Evolutionary conservation across 164 flowering plant genomes (phyloP), one percentile per base, ranked within the genome.

Genomic region (Amborella trichopoda): DNA sequence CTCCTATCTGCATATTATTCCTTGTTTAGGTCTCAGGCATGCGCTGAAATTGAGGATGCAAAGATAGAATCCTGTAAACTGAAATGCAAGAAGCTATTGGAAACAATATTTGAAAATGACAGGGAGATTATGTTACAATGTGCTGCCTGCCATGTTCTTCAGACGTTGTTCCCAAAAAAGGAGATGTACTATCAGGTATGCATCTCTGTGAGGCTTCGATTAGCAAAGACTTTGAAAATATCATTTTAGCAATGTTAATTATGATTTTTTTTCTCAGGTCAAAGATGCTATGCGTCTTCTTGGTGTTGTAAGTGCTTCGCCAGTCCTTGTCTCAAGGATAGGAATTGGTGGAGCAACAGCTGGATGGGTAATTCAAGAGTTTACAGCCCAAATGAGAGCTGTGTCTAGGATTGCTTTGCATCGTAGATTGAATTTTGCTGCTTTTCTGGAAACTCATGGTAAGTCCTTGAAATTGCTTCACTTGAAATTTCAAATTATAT

Each of bases 361-460:
- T 27, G 65, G 67, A n/a, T 78, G 90, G 83, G 77, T 88, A 40
- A 67, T 93, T 65, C 81, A 83, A 66, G 99, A 93, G 64, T 88
- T 88, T 45, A 88, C 83, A 24, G 77, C 87, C 22, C 99, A 88
- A 66, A 75, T 93, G 84, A 91, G 76, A 65, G 89, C 95, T 26
- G 91, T 88, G 14, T 88, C 91, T 37, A 88, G 76, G 68, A 85
- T 93, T 71, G 96, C 95, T 41, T 57, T 93, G 72, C 86, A 83
- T 38, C 94, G 96, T 5, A 74, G 84, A 39, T 62, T 77, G 6
- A 93, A 88, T 67, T 66, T 93, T 67, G 91, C 94, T 21, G 52
- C 63, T 23, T 93, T 93, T 49, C 67, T 93, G 68, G 96, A 87
- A 65, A 73, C 44, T 30, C 74, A 87, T 73, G 99, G 99, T 90